Base-by-base conservation (phyloP, 1,284 basidiomycete species). In the Sporisorium sorghi region DNA sequence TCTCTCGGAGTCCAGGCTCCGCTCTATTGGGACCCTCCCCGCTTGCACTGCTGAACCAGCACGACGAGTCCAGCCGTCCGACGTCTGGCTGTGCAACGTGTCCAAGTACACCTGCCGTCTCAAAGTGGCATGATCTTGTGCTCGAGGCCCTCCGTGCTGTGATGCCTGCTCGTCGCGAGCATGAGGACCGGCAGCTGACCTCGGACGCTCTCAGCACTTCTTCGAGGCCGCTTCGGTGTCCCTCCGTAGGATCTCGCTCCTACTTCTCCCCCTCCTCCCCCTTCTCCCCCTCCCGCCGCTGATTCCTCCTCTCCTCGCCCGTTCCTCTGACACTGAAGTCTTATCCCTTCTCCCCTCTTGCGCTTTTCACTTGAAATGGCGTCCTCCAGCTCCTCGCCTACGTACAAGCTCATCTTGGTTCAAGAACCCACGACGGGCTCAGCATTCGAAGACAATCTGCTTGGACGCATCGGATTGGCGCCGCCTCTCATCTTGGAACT, bases 401-500 rank as follows among this genome's bases (percentile, higher is more conserved):
- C 50, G 21, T 70, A 70, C 62, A 58, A 61, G 53, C 53, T 79
- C 7, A 59, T 52, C 24, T 33, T 78, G 43, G 46, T 76, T 5
- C 73, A 78, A 32, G 63, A 76, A 30, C 78, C 78, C 15, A 76
- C 52, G 4, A 64, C 44, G 1, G 78, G 78, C 8, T 54, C 70
- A 8, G 78, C 78, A 15, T 79, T 79, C 58, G 70, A 69, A 40
- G 62, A 66, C 26, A 66, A 78, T 19, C 43, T 78, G 9, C 70
- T 80, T 9, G 66, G 70, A 1, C 66, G 78, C 5, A 62, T 78
- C 37, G 76, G 74, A 10, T 23, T 80, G 0, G 73, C 76, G 5
- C 76, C 78, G 14, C 78, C 78, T 2, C 51, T 80, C 19, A 70
- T 80, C 42, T 37, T 78, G 21, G 66, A 73, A 30, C 67, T 80